Percentiles rank a stretch among this genome's conserved stretches.
Conservation (phyloP, 495 filamentous ascomycete genomes). For the Trichoderma orchidacearum region DNA sequence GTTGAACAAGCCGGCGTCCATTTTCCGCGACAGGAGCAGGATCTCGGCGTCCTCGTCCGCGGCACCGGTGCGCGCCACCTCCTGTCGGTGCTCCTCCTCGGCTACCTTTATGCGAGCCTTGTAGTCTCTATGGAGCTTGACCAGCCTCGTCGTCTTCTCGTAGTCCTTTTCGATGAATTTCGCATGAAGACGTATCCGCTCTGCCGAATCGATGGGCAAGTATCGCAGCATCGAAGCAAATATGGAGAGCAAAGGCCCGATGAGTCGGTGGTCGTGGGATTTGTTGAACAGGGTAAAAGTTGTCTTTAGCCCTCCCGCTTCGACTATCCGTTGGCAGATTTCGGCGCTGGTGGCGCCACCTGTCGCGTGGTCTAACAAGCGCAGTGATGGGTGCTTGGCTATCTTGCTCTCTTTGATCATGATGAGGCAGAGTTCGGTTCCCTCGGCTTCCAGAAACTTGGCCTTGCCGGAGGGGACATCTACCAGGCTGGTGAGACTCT, state of each 20-base stretch:
- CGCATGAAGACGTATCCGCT: constrained; percentile 72
- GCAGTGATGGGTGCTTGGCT: constrained; percentile 61
- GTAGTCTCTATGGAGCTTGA: constrained; percentile 61
- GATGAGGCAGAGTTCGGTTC: constrained; percentile 78
- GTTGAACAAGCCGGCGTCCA: constrained; percentile 78
- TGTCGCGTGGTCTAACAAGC: constrained; percentile 74
- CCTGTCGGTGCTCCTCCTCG: constrained; percentile 38
- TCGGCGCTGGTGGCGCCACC: constrained; percentile 36
- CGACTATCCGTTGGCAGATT: constrained; percentile 65
- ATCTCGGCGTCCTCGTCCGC: constrained; percentile 42
- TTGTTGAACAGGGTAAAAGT: constrained; percentile 86
- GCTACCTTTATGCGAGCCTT: constrained; percentile 46
- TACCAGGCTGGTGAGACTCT: constrained; percentile 63
- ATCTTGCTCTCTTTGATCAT: constrained; percentile 67
- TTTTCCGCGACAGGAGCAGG: constrained; percentile 69
- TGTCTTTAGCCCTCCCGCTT: constrained; percentile 73
- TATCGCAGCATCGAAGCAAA: constrained; percentile 73
- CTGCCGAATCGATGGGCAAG: constrained; percentile 62
- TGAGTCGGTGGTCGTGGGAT: constrained; percentile 55
- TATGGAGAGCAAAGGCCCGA: constrained; percentile 81
- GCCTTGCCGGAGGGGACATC: constrained; percentile 63
- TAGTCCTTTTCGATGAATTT: constrained; percentile 96
- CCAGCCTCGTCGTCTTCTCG: constrained; percentile 60
- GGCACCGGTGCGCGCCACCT: constrained; percentile 34
- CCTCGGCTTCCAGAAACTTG: constrained; percentile 81